Conservation (phyloP, 768 basidiomycete species). For the Lactifluus hygrophoroides region DNA sequence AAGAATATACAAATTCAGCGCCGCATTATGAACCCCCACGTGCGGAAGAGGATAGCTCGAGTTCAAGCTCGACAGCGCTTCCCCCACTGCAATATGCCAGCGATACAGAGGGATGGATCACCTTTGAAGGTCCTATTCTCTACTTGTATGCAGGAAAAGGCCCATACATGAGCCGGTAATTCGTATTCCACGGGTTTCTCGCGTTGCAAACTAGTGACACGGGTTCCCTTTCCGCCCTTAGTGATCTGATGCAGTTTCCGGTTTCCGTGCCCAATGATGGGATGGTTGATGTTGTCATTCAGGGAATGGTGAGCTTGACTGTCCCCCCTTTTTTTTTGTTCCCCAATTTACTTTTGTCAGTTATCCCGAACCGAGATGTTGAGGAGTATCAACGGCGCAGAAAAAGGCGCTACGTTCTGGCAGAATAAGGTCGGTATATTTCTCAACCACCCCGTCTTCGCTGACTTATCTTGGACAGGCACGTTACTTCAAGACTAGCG, state of each 20-base stretch:
- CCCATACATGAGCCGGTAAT: constrained; percentile 61
- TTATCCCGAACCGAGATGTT: constrained; percentile 44
- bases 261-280: constrained; percentile 76
- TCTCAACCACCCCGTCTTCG: not conserved
- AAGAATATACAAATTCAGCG: constrained; percentile 27
- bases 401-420: constrained; percentile 57
- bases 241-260: constrained; percentile 78
- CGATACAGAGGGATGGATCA: constrained; percentile 58
- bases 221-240: constrained; percentile 21
- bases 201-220: constrained; percentile 7
- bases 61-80: constrained; percentile 25
- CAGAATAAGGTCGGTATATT: constrained; percentile 39
- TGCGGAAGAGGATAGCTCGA: constrained; percentile 1
- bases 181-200: not conserved
- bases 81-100: constrained; percentile 41
- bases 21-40: constrained; percentile 12
- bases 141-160: constrained; percentile 75
- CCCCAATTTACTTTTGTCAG: constrained; percentile 26
- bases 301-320: constrained; percentile 43
- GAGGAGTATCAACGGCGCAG: constrained; percentile 49
- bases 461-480: constrained; percentile 35
- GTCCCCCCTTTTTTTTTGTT: constrained; percentile 8
- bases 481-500: constrained; percentile 63
- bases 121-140: constrained; percentile 55
- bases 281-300: constrained; percentile 59